Conservation (phyloP, 2,329 filamentous ascomycete genomes). For the Polytolypa hystricis region DNA sequence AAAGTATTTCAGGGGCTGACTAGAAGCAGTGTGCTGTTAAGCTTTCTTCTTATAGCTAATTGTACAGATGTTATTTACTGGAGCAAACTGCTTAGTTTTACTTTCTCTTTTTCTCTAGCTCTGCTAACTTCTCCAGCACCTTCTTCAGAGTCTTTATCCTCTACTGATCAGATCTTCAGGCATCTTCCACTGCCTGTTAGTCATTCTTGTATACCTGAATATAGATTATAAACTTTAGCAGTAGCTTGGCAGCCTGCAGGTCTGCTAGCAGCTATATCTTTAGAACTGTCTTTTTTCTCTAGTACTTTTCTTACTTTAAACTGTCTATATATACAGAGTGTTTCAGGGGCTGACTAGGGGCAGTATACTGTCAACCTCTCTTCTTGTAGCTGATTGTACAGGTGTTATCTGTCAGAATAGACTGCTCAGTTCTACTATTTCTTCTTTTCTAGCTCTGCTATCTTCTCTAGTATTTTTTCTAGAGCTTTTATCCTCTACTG, state of each 20-base stretch:
- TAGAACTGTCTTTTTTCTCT: constrained; percentile 8
- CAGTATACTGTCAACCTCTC: background rate
- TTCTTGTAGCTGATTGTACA: background rate
- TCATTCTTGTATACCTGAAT: background rate
- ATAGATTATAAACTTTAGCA: background rate
- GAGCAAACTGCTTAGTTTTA: background rate
- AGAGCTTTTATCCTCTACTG: background rate
- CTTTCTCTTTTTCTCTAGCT: background rate
- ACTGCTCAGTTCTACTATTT: background rate
- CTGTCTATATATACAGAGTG: no score
- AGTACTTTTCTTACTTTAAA: no score
- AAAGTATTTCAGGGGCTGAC: background rate
- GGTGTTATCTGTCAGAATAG: background rate
- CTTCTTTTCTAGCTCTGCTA: background rate
- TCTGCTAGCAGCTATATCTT: constrained; percentile 1
- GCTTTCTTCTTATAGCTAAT: background rate
- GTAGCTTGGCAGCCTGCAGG: background rate
- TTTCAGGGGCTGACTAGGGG: background rate
- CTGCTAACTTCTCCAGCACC: no score
- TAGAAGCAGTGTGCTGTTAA: background rate
- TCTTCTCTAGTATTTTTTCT: background rate
- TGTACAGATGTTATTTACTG: background rate
- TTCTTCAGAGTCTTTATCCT: constrained; percentile 1
- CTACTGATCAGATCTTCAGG: background rate
- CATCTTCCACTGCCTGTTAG: background rate